A percentile compares a stretch with the other conserved stretches of the same genome.
Evolutionary conservation across 495 filamentous ascomycete genomes (phyloP).

Genomic region (Aspergillus kassunensis): DNA sequence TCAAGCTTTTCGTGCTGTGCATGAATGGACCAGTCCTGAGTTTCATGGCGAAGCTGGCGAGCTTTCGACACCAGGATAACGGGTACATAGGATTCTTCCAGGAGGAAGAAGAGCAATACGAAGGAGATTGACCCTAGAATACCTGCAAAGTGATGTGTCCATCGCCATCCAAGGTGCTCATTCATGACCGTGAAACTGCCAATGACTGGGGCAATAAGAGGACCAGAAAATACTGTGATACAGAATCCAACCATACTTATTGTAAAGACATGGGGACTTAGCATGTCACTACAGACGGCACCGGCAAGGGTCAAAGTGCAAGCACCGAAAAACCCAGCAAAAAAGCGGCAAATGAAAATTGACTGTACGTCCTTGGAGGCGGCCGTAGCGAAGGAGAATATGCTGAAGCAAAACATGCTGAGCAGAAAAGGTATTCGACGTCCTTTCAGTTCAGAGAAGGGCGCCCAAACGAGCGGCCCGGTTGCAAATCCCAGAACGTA

Average conservation of each 20-base stretch:
- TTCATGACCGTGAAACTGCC: slow-evolving; percentile 63
- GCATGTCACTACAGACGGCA: slow-evolving; percentile 89
- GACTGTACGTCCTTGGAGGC: slow-evolving; percentile 63
- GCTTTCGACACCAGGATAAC: slow-evolving; percentile 77
- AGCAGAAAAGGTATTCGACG: slow-evolving; percentile 55
- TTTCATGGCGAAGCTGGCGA: slow-evolving; percentile 70
- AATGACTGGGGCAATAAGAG: slow-evolving; percentile 77
- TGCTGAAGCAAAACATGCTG: slow-evolving; percentile 42
- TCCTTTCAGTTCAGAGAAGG: slow-evolving; percentile 60
- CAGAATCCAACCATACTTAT: slow-evolving; percentile 67
- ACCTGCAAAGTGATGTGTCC: slow-evolving; percentile 72
- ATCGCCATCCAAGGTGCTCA: slow-evolving; percentile 69
- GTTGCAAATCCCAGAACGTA: slow-evolving; percentile 58
- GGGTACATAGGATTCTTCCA: slow-evolving; percentile 82
- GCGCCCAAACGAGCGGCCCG: slow-evolving; percentile 62
- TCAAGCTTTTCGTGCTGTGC: slow-evolving; percentile 93
- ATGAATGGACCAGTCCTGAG: slow-evolving; percentile 91
- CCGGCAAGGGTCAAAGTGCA: slow-evolving; percentile 82
- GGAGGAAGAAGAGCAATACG: slow-evolving; percentile 65
- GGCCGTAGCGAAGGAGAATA: slow-evolving; percentile 59
- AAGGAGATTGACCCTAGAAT: slow-evolving; percentile 80
- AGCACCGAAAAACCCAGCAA: slow-evolving; percentile 58
- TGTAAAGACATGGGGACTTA: slow-evolving; percentile 72
- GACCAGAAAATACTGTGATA: slow-evolving; percentile 80
- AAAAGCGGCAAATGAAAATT: slow-evolving; percentile 65